Conservation (phyloP, 1,284 basidiomycete genomes). For the Ustilago loliicola region DNA sequence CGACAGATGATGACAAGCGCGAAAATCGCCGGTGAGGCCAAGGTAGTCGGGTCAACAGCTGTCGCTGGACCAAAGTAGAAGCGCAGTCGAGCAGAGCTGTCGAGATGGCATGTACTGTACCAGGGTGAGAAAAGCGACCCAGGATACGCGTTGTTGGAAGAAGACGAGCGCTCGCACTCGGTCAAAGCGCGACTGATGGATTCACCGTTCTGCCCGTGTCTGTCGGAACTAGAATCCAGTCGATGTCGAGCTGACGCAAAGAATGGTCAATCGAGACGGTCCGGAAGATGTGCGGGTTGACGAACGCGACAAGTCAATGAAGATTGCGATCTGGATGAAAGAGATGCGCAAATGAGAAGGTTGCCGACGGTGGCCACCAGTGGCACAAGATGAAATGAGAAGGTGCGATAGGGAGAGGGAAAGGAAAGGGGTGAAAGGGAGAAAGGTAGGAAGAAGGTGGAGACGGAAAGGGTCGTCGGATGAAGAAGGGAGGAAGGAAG, state of each 20-base stretch:
- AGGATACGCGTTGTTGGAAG: background rate
- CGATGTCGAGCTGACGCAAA: background rate
- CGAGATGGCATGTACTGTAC: background rate
- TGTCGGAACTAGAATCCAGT: background rate
- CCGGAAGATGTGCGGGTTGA: background rate
- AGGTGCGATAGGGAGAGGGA: background rate
- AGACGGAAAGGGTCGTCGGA: constrained; percentile 7
- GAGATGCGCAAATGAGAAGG: constrained; percentile 5
- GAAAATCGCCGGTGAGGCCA: background rate
- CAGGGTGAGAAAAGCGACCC: background rate
- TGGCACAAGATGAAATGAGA: constrained; percentile 7
- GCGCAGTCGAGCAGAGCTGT: background rate
- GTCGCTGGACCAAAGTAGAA: background rate
- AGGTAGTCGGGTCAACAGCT: background rate
- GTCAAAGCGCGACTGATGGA: background rate
- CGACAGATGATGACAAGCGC: background rate
- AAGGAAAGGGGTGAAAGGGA: background rate
- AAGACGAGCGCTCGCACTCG: background rate
- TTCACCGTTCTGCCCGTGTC: background rate
- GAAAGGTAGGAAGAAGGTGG: constrained; percentile 3
- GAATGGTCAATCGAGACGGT: background rate
- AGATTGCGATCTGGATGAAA: background rate
- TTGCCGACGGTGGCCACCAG: constrained; percentile 10
- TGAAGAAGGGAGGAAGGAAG: background rate
- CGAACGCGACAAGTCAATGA: background rate